Base-by-base conservation (phyloP, 768 basidiomycete species). In the Lactifluus piperatus region DNA sequence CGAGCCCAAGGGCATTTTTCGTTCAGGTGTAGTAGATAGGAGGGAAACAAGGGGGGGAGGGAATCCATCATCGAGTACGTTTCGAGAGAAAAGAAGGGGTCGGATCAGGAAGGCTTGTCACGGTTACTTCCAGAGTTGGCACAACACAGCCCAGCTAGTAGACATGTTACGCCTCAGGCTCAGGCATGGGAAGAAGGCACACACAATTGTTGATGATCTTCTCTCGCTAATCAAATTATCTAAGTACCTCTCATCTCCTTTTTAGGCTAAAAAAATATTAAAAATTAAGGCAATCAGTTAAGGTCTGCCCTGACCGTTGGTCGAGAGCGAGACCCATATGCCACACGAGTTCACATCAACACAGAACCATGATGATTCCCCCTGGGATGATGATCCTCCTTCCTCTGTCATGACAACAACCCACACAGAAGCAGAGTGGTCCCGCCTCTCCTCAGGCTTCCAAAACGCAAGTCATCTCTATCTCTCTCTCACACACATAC, bases 381-480 rank as follows among this genome's bases (percentile, higher is more conserved):
- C 57, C 7, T 58, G 57, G 57, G 57, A 51, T 5, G 57, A 51
- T 5, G 57, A 58, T 13, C 13, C 34, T 24, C 6, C 44, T 0
- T n/a, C 32, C 11, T 8, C 32, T 32, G 34, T 43, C 10, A n/a
- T 22, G 1, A 9, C 9, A 22, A 4, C 54, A 22, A 4, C 54
- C 10, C 59, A 56, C 48, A 27, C 44, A 26, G 59, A 60, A 27
- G 70, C 75, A 3, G 86, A 90, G 67, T 90, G 88, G 88, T 68
- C 74, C 16, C 85, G 77, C 64, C 76, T 91, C 54, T 80, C 85
- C 0, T 76, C 77, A 1, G 80, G 83, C 36, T 91, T 89, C 69
- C 85, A 82, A 20, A 88, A 85, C 66, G 88, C 88, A 71, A 49
- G 77, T 57, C 0, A 0, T 10, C 24, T 2, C 57, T 7, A 1